These are phyloP conservation scores for Apiotrichum sp. DNA, from an alignment of 1,284 basidiomycete species.

Conservation along the genomic window DNA sequence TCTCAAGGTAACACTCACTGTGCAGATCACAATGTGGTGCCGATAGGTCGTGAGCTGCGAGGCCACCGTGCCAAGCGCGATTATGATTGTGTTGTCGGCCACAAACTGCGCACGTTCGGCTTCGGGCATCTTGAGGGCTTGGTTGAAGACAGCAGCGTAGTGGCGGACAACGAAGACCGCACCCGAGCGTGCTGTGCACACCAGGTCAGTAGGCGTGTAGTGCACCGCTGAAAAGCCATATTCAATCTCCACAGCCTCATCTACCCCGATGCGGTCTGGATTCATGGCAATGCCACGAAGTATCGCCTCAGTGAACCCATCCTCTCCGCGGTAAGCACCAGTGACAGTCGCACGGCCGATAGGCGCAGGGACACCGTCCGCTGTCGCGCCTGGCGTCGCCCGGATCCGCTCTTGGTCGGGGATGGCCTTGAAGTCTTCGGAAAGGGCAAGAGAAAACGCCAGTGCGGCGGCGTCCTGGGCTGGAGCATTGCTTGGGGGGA, in stretches of 20 bases:
- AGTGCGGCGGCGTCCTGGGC: neutral
- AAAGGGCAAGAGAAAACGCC: slow-evolving; percentile 7
- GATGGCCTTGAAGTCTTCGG: slow-evolving; percentile 14
- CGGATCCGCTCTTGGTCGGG: slow-evolving; percentile 9
- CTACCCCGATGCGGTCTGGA: neutral
- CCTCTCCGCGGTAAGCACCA: neutral
- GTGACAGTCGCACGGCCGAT: slow-evolving; percentile 4
- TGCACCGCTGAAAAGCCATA: slow-evolving; percentile 31
- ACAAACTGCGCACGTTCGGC: slow-evolving; percentile 13
- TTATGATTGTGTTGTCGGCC: slow-evolving; percentile 15
- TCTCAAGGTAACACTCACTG: slow-evolving; percentile 12
- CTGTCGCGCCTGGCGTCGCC: neutral
- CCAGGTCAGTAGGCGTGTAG: slow-evolving; percentile 28
- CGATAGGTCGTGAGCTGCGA: slow-evolving; percentile 26
- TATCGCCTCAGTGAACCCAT: slow-evolving; percentile 4
- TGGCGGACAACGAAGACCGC: slow-evolving; percentile 26
- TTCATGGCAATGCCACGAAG: slow-evolving; percentile 6
- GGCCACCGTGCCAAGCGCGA: slow-evolving; percentile 17
- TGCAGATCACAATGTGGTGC: slow-evolving; percentile 24
- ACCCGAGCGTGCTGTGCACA: slow-evolving; percentile 23
- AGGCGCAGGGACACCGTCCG: slow-evolving; percentile 5
- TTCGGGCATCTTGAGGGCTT: neutral
- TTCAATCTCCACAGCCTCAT: slow-evolving; percentile 4
- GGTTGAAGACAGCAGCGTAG: slow-evolving; percentile 22
- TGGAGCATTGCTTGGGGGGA: slow-evolving; percentile 11